Percentiles rank a stretch among this genome's conserved stretches.
These are phyloP conservation scores for Hericium rajendrae DNA, from an alignment of 768 basidiomycete species.

Conservation along the genomic window DNA sequence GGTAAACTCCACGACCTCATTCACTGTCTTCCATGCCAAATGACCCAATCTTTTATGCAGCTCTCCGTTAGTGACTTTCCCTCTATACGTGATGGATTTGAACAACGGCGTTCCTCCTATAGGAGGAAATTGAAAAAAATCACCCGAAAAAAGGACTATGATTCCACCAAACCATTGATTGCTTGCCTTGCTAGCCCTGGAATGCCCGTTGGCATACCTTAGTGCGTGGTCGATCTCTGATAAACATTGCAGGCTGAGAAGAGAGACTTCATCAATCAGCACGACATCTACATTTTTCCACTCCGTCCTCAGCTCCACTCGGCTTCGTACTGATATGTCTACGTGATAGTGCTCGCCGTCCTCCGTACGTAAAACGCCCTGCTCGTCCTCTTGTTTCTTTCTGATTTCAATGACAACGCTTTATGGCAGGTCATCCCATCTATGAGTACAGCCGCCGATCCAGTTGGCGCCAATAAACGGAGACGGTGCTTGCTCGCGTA, in stretches of 20 bases:
- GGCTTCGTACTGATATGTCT: slow-evolving; percentile 11
- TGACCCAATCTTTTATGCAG: not conserved
- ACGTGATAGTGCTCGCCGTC: slow-evolving; percentile 1
- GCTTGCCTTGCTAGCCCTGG: too few relatives aligned
- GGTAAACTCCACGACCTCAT: not conserved
- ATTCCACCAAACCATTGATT: slow-evolving; percentile 25
- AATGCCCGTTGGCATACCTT: too few relatives aligned
- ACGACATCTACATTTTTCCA: slow-evolving; percentile 19
- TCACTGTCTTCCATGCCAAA: not conserved
- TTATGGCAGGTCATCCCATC: slow-evolving; percentile 22
- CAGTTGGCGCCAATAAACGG: slow-evolving; percentile 22
- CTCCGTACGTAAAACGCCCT: not conserved
- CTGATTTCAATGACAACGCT: slow-evolving; percentile 12
- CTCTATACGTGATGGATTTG: slow-evolving; percentile 9
- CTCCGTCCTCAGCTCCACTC: slow-evolving; percentile 11
- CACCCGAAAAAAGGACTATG: slow-evolving; percentile 24
- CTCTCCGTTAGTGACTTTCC: not conserved
- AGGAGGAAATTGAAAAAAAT: slow-evolving; percentile 26
- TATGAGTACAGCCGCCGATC: slow-evolving; percentile 21
- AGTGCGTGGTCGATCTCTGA: slow-evolving; percentile 22
- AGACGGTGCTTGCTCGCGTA: slow-evolving; percentile 8
- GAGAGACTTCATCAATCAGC: slow-evolving; percentile 24
- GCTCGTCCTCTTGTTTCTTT: slow-evolving; percentile 12
- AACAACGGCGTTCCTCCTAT: slow-evolving; percentile 21
- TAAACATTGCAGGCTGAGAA: slow-evolving; percentile 13